Evolutionary conservation across 192 early-diverging fungal genomes (phyloP), one percentile per base, ranked within the genome.

Genomic region (Coemansia sp.): DNA sequence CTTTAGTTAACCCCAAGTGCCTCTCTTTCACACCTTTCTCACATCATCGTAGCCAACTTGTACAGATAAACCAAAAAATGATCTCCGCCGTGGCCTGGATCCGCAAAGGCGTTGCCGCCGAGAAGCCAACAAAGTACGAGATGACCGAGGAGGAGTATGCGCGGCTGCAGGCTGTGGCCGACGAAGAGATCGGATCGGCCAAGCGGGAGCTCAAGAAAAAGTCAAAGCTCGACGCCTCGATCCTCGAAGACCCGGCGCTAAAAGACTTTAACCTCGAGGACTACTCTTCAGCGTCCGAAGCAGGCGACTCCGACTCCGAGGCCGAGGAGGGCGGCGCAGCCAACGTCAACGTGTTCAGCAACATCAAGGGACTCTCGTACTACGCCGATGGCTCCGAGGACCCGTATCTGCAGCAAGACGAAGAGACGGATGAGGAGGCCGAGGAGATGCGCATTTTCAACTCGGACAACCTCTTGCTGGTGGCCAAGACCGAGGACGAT

Each of bases 401-500:
- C 63, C 95, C 95, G 12, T 89, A 95, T 45, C 82, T 98, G 27
- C 83, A 85, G 13, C 51, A 87, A 30, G 80, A 84, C 24, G 87
- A 89, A 50, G 81, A 73, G 14, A 65, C 90, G 24, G 83, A 86
- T 11, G 90, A 89, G 11, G 95, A 98, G 64, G 73, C 85, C 3
- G 89, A 88, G 11, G 97, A 97, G 63, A 79, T 92, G 67, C 62
- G 72, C 64, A 82, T 99, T 42, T 71, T 90, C 30, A 64, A 82
- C 0, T 82, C 88, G 0, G 96, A 99, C 67, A 94, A 91, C 66
- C 48, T 99, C 55, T 71, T 99, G 19, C 60, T 99, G 24, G 92
- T 91, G 6, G 92, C 92, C 51, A 93, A 91, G 75, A 99, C 97
- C 13, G 95, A 97, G 68, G 96, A 99, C 72, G 93, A 98, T 19